phyloP scores from a whole-genome alignment of 2,329 filamentous ascomycete genomes.

The Pyricularia sp. region DNA sequence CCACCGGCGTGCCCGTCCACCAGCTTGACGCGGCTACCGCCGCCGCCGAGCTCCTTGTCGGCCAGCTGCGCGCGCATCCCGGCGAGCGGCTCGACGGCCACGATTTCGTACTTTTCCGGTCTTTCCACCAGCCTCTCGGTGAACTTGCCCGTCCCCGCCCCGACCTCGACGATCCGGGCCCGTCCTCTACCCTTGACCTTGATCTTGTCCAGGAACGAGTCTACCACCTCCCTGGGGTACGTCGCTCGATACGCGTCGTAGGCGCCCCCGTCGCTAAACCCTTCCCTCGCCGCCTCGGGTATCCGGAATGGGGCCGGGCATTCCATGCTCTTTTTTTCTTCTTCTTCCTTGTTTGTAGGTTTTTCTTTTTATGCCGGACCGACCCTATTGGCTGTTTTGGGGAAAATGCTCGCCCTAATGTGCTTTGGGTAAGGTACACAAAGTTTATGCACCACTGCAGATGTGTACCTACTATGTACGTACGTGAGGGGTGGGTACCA shows the following conservation, averaged over 20 bases:
- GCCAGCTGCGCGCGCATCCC: constrained; percentile 52
- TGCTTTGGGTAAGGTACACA: background rate
- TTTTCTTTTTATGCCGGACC: too few species aligned
- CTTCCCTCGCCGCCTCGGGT: constrained; percentile 28
- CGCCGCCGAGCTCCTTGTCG: constrained; percentile 37
- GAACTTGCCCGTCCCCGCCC: constrained; percentile 21
- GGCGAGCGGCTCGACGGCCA: constrained; percentile 46
- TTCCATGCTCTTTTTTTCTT: background rate
- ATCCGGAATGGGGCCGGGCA: constrained; percentile 7
- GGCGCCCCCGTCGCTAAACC: constrained; percentile 49
- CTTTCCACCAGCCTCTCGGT: constrained; percentile 35
- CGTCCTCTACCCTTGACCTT: constrained; percentile 30
- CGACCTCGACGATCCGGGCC: constrained; percentile 24
- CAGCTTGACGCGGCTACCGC: constrained; percentile 29
- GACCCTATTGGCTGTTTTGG: background rate
- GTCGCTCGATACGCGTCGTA: constrained; percentile 59
- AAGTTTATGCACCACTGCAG: background rate
- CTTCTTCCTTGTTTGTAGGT: too few species aligned
- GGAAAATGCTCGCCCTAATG: background rate
- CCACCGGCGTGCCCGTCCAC: constrained; percentile 44
- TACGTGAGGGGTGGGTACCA: background rate
- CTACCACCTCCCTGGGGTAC: constrained; percentile 46
- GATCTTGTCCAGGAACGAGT: constrained; percentile 43
- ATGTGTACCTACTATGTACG: background rate
- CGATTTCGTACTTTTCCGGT: constrained; percentile 39